These are phyloP conservation scores for Trichoderma afroharzianum DNA, from an alignment of 2,329 filamentous ascomycete genomes.

Conservation along the genomic window DNA sequence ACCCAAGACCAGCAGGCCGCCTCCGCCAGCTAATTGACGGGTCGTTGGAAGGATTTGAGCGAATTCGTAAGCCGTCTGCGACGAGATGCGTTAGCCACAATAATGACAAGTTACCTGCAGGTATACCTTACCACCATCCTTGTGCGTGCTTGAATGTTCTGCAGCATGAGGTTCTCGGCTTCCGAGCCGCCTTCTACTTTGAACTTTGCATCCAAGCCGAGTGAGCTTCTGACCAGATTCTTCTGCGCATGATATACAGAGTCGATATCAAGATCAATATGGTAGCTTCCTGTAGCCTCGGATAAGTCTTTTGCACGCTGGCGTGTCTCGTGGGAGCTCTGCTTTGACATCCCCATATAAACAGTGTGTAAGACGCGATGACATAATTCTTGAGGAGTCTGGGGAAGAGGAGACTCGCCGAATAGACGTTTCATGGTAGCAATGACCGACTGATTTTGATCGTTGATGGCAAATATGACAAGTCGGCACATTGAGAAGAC, in stretches of 20 bases:
- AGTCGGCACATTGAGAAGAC: not conserved
- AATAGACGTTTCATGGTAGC: not conserved
- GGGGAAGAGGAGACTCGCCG: not conserved
- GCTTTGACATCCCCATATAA: not conserved
- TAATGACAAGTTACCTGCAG: not conserved
- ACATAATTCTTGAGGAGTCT: not conserved
- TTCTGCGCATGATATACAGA: not conserved
- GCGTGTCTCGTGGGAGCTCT: not conserved
- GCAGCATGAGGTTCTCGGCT: not conserved
- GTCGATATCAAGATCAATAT: not conserved
- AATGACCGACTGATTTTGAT: not conserved
- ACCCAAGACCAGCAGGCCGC: not conserved
- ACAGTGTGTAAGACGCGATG: not conserved
- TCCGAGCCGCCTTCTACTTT: not conserved
- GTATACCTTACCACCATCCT: not conserved
- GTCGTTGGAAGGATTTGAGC: not conserved
- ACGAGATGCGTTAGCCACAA: not conserved
- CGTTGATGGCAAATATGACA: not conserved
- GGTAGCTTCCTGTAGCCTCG: not conserved
- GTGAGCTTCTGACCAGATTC: not conserved
- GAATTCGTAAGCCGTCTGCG: not conserved
- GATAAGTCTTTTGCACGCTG: not conserved
- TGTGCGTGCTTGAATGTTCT: not conserved
- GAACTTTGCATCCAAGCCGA: not conserved
- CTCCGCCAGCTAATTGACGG: not conserved